A percentile compares a stretch with the other conserved stretches of the same genome.
These are phyloP conservation scores for Cryptococcus jaspeensis DNA, from an alignment of 1,284 basidiomycete species.

Conservation along the genomic window DNA sequence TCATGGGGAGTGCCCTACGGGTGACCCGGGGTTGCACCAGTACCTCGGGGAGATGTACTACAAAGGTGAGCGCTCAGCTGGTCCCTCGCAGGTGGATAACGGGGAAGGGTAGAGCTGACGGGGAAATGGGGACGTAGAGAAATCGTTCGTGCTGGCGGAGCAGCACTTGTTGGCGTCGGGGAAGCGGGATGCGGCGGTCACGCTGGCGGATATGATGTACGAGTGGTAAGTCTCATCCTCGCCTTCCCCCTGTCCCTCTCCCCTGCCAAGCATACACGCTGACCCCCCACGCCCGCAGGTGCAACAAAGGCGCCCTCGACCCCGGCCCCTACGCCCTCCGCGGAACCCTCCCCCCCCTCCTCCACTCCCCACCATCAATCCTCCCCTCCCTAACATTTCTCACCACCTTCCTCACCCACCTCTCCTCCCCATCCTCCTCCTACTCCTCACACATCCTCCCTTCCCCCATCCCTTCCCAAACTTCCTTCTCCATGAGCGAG, in stretches of 20 bases:
- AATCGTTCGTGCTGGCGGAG: slow-evolving; percentile 70
- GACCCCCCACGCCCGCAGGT: slow-evolving; percentile 18
- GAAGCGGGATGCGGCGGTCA: slow-evolving; percentile 77
- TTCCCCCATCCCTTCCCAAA: slow-evolving; percentile 46
- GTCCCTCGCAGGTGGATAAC: too few relatives aligned
- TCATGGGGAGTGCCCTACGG: slow-evolving; percentile 70
- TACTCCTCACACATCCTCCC: slow-evolving; percentile 53
- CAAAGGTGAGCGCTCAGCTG: slow-evolving; percentile 62
- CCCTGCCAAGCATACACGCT: background rate
- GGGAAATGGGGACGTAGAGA: slow-evolving; percentile 57
- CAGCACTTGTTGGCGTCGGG: slow-evolving; percentile 76
- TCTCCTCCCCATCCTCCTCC: slow-evolving; percentile 55
- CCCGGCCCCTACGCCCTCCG: slow-evolving; percentile 74
- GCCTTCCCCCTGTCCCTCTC: background rate
- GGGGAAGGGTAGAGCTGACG: too few relatives aligned
- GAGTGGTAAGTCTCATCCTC: slow-evolving; percentile 61
- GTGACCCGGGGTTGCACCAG: slow-evolving; percentile 79
- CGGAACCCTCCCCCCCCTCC: slow-evolving; percentile 79
- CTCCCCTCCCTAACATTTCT: slow-evolving; percentile 82
- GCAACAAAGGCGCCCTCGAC: slow-evolving; percentile 40
- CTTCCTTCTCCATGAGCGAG: slow-evolving; percentile 56
- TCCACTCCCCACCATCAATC: slow-evolving; percentile 79
- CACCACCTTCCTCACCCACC: slow-evolving; percentile 66
- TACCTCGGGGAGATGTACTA: slow-evolving; percentile 83
- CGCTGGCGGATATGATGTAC: slow-evolving; percentile 79